Conservation (phyloP, 2,329 filamentous ascomycete genomes). For the Scytalidium sp. region DNA sequence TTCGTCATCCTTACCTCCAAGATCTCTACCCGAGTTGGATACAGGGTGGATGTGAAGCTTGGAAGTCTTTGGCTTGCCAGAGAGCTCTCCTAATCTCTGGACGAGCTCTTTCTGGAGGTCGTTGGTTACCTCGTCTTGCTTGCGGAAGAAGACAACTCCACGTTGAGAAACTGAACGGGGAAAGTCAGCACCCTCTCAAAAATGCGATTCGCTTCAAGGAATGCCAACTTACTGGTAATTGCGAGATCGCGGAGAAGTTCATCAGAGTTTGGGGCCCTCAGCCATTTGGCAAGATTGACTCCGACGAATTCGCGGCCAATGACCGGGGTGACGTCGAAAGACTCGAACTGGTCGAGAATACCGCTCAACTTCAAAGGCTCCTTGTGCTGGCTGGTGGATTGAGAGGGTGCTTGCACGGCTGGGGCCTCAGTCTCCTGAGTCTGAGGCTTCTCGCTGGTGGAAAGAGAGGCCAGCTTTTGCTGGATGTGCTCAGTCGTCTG, state of each 20-base stretch:
- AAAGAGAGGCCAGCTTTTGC: conserved; percentile 18
- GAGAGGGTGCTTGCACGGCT: conserved; percentile 14
- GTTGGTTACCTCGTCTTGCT: conserved; percentile 58
- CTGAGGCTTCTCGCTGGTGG: conserved; percentile 9
- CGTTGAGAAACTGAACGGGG: conserved; percentile 56
- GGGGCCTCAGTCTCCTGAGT: conserved; percentile 11
- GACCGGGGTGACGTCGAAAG: conserved; percentile 39
- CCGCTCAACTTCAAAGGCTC: conserved; percentile 25
- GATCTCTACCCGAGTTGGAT: conserved; percentile 48
- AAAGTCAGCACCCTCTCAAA: conserved; percentile 2
- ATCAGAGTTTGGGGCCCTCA: conserved; percentile 44
- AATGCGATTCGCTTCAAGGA: background rate
- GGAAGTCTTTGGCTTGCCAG: conserved; percentile 53
- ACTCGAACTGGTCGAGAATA: conserved; percentile 23
- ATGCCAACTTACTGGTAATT: conserved; percentile 34
- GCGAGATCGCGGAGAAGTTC: conserved; percentile 46
- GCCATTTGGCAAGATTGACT: conserved; percentile 41
- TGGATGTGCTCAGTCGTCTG: conserved; percentile 20
- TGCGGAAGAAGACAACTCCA: conserved; percentile 68
- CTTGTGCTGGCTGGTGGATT: conserved; percentile 11
- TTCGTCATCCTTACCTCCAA: conserved; percentile 54
- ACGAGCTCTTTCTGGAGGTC: conserved; percentile 65
- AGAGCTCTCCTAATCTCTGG: conserved; percentile 55
- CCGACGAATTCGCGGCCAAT: conserved; percentile 42
- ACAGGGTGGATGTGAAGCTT: conserved; percentile 60